These are phyloP conservation scores for Fusarium oligoseptatum DNA, from an alignment of 2,329 filamentous ascomycete genomes.

Conservation along the genomic window DNA sequence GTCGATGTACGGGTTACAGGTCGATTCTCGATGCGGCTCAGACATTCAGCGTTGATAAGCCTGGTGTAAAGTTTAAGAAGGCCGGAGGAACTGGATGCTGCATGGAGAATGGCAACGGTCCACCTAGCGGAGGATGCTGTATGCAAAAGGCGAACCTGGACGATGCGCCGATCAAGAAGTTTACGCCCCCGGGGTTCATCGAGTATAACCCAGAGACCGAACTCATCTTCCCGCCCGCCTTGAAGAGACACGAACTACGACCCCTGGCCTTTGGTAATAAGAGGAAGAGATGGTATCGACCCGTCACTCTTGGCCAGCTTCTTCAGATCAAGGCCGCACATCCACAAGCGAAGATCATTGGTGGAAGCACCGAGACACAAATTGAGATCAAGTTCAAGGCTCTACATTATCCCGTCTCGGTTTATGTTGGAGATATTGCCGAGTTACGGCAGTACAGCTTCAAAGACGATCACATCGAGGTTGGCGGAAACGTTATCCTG, in stretches of 20 bases:
- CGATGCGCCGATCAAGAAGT: constrained; percentile 71
- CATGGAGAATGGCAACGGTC: constrained; percentile 72
- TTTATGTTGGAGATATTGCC: constrained; percentile 93
- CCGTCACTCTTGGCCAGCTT: constrained; percentile 86
- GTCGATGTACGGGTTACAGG: constrained; percentile 93
- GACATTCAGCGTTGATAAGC: constrained; percentile 77
- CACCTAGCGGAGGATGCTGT: constrained; percentile 70
- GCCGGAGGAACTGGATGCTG: constrained; percentile 73
- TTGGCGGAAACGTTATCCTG: constrained; percentile 92
- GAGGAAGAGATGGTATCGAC: constrained; percentile 92
- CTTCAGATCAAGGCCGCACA: constrained; percentile 90
- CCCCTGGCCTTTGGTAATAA: constrained; percentile 94
- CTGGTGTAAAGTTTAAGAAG: constrained; percentile 58
- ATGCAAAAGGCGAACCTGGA: constrained; percentile 69
- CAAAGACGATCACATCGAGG: constrained; percentile 84
- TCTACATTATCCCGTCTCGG: constrained; percentile 87
- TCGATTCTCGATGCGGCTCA: constrained; percentile 95
- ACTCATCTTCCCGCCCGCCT: constrained; percentile 89
- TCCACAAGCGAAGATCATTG: constrained; percentile 92
- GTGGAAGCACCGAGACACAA: constrained; percentile 95
- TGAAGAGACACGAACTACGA: constrained; percentile 85
- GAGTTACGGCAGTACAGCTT: constrained; percentile 88
- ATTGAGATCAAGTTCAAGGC: constrained; percentile 99
- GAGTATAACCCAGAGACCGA: constrained; percentile 95
- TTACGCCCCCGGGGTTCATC: constrained; percentile 91